phyloP scores from a whole-genome alignment of 208 protist species.

The Leishmania martiniquensis region DNA sequence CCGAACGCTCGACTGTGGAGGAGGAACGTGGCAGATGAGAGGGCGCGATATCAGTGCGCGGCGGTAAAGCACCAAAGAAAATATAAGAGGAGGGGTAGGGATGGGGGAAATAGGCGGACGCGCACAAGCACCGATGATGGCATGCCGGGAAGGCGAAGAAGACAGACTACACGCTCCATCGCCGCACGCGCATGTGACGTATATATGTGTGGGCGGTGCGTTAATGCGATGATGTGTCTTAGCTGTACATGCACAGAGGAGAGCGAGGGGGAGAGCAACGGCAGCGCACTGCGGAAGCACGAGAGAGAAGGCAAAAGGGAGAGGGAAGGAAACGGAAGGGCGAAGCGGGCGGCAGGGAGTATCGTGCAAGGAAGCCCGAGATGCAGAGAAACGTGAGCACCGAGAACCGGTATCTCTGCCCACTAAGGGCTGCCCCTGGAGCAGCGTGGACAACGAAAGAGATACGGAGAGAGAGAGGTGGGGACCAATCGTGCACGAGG shows the following conservation, averaged over 20 bases:
- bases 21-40: not conserved
- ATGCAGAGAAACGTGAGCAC: conserved; percentile 4
- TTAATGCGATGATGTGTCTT: not conserved
- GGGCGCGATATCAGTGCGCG: not conserved
- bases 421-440: no score
- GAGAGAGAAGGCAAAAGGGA: not conserved
- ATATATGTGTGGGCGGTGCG: not conserved
- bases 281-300: not conserved
- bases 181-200: no score
- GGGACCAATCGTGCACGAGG: not conserved
- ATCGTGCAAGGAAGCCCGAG: conserved; percentile 9
- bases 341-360: conserved; percentile 1
- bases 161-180: not conserved
- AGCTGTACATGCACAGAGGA: not conserved
- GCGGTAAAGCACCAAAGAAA: not conserved
- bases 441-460: no score
- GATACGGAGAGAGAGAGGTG: not conserved
- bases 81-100: conserved; percentile 8
- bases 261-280: not conserved
- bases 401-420: no score
- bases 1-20: not conserved
- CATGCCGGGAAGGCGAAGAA: not conserved
- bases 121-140: not conserved
- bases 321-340: not conserved
- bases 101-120: not conserved